Evolutionary conservation across 345 rosid genomes (phyloP).

Genomic region (Cardamine resedifolia): DNA sequence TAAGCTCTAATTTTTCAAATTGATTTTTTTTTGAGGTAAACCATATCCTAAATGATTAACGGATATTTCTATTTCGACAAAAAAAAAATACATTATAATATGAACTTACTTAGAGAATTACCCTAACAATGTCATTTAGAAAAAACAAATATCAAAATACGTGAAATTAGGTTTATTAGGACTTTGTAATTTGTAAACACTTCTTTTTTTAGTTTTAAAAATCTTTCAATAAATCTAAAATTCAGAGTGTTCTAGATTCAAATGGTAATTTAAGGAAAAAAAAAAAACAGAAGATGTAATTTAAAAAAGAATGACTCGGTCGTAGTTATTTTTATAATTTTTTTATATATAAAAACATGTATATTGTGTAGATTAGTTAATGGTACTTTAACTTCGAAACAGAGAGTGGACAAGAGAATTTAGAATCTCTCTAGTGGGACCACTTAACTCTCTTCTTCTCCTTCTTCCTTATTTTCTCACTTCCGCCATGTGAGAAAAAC

Average conservation of each 20-base stretch:
- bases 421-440: conserved; percentile 4
- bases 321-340: neutral
- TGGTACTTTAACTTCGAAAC: neutral
- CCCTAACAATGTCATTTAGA: neutral
- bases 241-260: neutral
- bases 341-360: neutral
- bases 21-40: too few species aligned
- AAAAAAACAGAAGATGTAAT: too few species aligned
- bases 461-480: conserved; percentile 6
- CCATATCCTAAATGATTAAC: too few species aligned
- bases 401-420: neutral
- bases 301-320: neutral
- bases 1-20: too few species aligned
- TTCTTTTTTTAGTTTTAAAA: too few species aligned
- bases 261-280: neutral
- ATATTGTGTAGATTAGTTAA: neutral
- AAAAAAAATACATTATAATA: neutral
- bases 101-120: neutral
- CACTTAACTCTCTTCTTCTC: neutral
- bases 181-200: neutral
- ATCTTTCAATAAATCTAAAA: neutral
- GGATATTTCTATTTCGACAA: too few species aligned
- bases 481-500: conserved; percentile 13
- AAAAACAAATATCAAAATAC: too few species aligned
- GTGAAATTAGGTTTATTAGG: neutral